A percentile compares a stretch with the other conserved stretches of the same genome.
Conservation (phyloP, 169 alveolate species). For the Eimeria sp. region DNA sequence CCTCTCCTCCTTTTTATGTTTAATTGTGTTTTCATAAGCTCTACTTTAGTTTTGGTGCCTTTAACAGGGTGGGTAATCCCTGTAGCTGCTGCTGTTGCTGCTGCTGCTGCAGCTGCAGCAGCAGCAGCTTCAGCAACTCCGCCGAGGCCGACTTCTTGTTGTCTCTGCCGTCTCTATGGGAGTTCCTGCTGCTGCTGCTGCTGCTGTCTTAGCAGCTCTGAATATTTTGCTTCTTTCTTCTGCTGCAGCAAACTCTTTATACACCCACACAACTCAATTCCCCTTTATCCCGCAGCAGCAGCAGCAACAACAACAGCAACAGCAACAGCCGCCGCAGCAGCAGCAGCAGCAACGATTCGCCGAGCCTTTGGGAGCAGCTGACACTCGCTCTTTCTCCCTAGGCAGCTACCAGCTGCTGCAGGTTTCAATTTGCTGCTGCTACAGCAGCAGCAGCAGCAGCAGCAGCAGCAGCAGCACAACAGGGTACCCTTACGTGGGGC, state of each 20-base stretch:
- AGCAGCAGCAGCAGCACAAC: too few species aligned
- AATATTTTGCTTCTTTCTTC: too few species aligned
- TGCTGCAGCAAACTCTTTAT: too few species aligned
- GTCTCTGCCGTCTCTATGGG: constrained; percentile 48
- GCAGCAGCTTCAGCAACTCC: too few species aligned
- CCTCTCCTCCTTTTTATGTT: neutral
- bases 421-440: too few species aligned
- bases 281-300: neutral
- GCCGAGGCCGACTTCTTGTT: neutral
- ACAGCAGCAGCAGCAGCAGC: too few species aligned
- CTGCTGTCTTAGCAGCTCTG: too few species aligned
- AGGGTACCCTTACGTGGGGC: neutral
- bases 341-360: neutral
- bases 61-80: neutral
- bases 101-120: too few species aligned
- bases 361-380: neutral
- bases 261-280: too few species aligned
- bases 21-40: neutral
- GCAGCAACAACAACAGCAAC: too few species aligned
- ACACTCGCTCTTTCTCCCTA: too few species aligned
- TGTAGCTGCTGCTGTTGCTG: neutral
- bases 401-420: too few species aligned
- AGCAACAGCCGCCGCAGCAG: neutral
- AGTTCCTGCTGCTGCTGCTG: neutral
- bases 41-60: neutral